Percentiles rank a stretch among this genome's conserved stretches.
Conservation (phyloP, 441 rosid genomes). For the Flueggea neowawraea region DNA sequence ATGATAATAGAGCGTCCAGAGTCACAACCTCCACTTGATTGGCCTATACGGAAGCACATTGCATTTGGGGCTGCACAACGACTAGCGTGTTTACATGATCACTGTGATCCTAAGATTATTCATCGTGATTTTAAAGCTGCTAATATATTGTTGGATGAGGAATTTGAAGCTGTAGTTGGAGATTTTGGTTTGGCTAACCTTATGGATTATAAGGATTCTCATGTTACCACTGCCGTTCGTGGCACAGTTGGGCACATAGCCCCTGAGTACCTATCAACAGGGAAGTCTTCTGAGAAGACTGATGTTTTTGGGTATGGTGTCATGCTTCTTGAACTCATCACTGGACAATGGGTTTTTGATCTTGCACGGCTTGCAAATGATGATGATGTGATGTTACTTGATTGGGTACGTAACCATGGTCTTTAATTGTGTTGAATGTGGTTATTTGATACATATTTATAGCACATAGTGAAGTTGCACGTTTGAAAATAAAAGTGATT, state of each 20-base stretch:
- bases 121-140: slow-evolving; percentile 65
- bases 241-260: slow-evolving; percentile 66
- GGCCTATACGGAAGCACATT: slow-evolving; percentile 50
- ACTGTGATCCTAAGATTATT: slow-evolving; percentile 58
- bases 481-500: too few species aligned
- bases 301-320: slow-evolving; percentile 58
- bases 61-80: slow-evolving; percentile 56
- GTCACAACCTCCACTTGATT: slow-evolving; percentile 26
- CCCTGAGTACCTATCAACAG: slow-evolving; percentile 47
- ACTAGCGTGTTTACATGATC: slow-evolving; percentile 52
- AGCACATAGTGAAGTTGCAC: too few species aligned
- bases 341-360: slow-evolving; percentile 49
- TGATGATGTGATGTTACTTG: slow-evolving; percentile 43
- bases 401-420: slow-evolving; percentile 32
- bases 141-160: slow-evolving; percentile 48
- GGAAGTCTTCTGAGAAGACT: slow-evolving; percentile 49
- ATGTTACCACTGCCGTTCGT: slow-evolving; percentile 45
- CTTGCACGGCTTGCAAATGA: slow-evolving; percentile 45
- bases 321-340: slow-evolving; percentile 54
- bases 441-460: too few species aligned
- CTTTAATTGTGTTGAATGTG: too few species aligned
- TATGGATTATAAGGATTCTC: slow-evolving; percentile 34
- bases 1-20: slow-evolving; percentile 20
- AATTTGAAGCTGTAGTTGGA: slow-evolving; percentile 54
- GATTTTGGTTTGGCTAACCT: slow-evolving; percentile 54